Base-by-base conservation (phyloP, 257 asterid genomes). In the Euphrasia confusa region DNA sequence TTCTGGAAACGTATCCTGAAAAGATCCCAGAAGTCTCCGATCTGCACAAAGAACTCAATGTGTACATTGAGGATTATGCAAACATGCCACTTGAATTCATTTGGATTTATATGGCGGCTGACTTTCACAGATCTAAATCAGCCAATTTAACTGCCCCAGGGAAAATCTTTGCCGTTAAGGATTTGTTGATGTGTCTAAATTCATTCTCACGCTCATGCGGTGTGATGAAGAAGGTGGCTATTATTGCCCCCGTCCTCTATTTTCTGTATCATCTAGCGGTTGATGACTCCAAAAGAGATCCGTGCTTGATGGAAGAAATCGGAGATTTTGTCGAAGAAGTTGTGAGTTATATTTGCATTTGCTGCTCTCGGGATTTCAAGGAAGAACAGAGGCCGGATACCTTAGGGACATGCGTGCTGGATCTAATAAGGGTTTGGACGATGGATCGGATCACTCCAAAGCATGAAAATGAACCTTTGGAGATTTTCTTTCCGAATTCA, bases 401-500 rank as follows among this genome's bases (percentile, higher is more conserved):
- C 15, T 44, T 77, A 26, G 66, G 71, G 72, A 62, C 12, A n/a
- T 50, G 50, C 63, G 18, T 71, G 5, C 11, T 60, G 52, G 75
- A 58, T 40, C 35, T 78, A 7, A 30, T 61, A 55, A 68, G 71
- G 75, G 40, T 66, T 67, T 70, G 75, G 79, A 67, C 66, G 18
- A 69, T 68, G 61, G 74, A 68, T 45, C 72, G 49, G 33, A 54
- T 54, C 55, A 35, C 71, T 33, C 66, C 1, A 14, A 12, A 14
- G 32, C 24, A 65, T 14, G 35, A 54, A 11, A 21, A 32, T 24
- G 54, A 53, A 48, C 48, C 64, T 39, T 60, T 70, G 71, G 57
- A 74, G 35, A 54, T 30, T 57, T 78, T 78, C 70, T 78, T 78
- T 60, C 77, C 75, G 6, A 37, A 54, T 27, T 61, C 64, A 59